phyloP scores from a whole-genome alignment of 768 basidiomycete genomes.

The Leccinellum rugosiceps region DNA sequence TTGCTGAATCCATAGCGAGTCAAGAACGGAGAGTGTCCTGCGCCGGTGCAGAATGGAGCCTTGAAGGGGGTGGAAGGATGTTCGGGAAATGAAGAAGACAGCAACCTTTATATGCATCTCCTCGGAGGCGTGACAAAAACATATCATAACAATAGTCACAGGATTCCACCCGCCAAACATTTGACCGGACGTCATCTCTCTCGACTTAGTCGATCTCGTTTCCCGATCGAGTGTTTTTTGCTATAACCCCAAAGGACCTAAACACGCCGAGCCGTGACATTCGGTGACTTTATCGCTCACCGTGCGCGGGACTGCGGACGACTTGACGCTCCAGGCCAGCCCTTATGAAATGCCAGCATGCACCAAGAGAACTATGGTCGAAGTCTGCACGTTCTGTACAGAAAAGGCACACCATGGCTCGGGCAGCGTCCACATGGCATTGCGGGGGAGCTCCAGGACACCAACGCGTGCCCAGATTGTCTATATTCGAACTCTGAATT shows the following conservation, averaged over 20 bases:
- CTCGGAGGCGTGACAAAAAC: slow-evolving; percentile 34
- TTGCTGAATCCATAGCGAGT: slow-evolving; percentile 19
- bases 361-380: slow-evolving; percentile 17
- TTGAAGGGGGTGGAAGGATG: not conserved
- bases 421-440: slow-evolving; percentile 16
- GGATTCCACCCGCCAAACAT: slow-evolving; percentile 20
- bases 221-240: slow-evolving; percentile 16
- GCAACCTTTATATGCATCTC: slow-evolving; percentile 26
- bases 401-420: slow-evolving; percentile 11
- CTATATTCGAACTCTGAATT: slow-evolving; percentile 17
- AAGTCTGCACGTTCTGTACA: slow-evolving; percentile 16
- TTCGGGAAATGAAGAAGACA: slow-evolving; percentile 4
- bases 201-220: slow-evolving; percentile 15
- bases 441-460: slow-evolving; percentile 9
- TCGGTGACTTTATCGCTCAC: slow-evolving; percentile 21
- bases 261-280: slow-evolving; percentile 24
- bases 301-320: not conserved
- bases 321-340: slow-evolving; percentile 2
- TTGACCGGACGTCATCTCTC: slow-evolving; percentile 19
- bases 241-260: slow-evolving; percentile 15
- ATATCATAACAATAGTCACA: slow-evolving; percentile 32
- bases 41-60: not conserved
- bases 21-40: slow-evolving; percentile 5
- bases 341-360: slow-evolving; percentile 11
- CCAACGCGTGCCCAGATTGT: slow-evolving; percentile 15